Evolutionary conservation across 257 asterid genomes (phyloP), one percentile per base, ranked within the genome.

Genomic region (Jasminum sambac): DNA sequence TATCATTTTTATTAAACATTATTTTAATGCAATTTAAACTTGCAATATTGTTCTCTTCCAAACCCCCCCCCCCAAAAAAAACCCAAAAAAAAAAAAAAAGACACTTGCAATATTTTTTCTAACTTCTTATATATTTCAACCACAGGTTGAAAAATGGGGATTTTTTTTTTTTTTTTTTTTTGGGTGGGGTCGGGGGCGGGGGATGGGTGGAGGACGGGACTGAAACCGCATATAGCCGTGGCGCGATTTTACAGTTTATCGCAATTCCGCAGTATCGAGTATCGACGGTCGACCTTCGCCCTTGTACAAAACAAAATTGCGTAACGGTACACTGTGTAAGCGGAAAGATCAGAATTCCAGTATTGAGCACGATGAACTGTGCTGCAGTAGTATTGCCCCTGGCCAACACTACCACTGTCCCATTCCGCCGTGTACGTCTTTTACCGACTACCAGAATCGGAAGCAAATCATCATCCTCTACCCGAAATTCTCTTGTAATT

Each of bases 351-450:
- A 36, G 6, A 38, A 23, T 6, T 71, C 26, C 2, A 21, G 61
- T 23, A 71, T 62, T 38, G 67, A 38, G 77, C 77, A 77, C 82
- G 76, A 84, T 84, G 88, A 69, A 55, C 11, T 11, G 70, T 52
- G 80, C 87, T 72, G 78, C 76, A 62, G 80, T 76, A 7, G 13
- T 78, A 78, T 44, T 82, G 65, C 87, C 89, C 16, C 38, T 80
- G 75, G 63, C 74, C 19, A 82, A 68, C 77, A 12, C 75, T 19
- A 9, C 74, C 17, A 57, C 80, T 23, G 16, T 68, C 17, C 68
- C 78, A 17, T 58, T 76, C 61, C 14, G 4, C 82, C 52, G 19
- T 23, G 46, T 4, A 69, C 70, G 50, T 62, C 55, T 69, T 77
- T 43, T 34, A 50, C 19, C 81, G 11, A 24, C 63, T 1, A 69